Conservation (phyloP, 2,329 filamentous ascomycete genomes). For the Aschersonia sp. region DNA sequence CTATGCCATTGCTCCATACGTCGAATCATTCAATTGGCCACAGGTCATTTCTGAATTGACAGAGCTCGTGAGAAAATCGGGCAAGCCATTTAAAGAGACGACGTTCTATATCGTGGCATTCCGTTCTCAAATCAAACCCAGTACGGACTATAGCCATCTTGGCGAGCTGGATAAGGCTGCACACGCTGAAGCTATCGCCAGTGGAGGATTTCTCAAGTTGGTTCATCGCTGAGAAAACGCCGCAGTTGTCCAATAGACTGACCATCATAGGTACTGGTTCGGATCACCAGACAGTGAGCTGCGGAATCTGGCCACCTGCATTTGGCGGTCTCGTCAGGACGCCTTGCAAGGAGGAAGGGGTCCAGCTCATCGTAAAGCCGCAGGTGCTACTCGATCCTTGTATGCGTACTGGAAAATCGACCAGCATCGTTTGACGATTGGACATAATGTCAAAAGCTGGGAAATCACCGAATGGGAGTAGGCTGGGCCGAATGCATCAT, state of each 20-base stretch:
- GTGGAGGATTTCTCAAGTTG: constrained; percentile 70
- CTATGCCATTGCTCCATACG: constrained; percentile 66
- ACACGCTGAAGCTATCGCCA: constrained; percentile 65
- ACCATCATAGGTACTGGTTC: constrained; percentile 63
- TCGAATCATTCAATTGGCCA: constrained; percentile 63
- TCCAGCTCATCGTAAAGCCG: constrained; percentile 50
- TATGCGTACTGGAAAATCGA: constrained; percentile 58
- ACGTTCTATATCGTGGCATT: constrained; percentile 80
- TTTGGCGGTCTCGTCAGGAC: constrained; percentile 48
- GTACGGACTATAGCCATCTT: constrained; percentile 53
- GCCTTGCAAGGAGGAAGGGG: constrained; percentile 44
- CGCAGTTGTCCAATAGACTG: constrained; percentile 3
- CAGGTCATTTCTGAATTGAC: constrained; percentile 45
- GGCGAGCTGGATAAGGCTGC: constrained; percentile 62
- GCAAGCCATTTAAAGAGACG: constrained; percentile 41
- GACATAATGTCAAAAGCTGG: constrained; percentile 51
- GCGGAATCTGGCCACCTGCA: constrained; percentile 69
- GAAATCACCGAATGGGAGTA: constrained; percentile 41
- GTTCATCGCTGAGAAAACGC: constrained; percentile 8
- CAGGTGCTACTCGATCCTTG: constrained; percentile 45
- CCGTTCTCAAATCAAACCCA: constrained; percentile 54
- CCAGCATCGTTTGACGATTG: constrained; percentile 53
- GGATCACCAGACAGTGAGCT: constrained; percentile 54
- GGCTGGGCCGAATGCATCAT: too few species aligned
- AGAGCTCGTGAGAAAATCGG: constrained; percentile 28